Evolutionary conservation across 2,329 filamentous ascomycete genomes (phyloP), one percentile per base, ranked within the genome.

Genomic region (Arachnomyces sp.): DNA sequence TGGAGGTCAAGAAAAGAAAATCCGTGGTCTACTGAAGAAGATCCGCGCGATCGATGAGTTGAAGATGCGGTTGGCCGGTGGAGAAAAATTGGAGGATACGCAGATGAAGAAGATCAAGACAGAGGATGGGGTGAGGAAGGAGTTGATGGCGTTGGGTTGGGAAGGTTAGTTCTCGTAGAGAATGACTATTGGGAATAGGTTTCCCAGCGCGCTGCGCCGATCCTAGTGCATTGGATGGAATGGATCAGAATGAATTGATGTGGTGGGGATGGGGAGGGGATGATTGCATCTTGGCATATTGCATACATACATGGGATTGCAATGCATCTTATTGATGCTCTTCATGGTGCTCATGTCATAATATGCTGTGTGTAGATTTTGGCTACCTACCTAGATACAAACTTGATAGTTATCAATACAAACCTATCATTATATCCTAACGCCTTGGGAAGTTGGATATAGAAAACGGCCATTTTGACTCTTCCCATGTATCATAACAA

Each of bases 21-120:
- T 95, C 46, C 77, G 92, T 41, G 86, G 86, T 44, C 74, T 98
- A 47, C 75, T 95, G 62, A 98, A 98, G 78, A 98, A 98, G 76
- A 84, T 98, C 47, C 80, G 92, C 14, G 92, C 92, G 8, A 98
- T 98, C 58, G 92, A 98, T 60, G 92, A 98, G 61, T 71, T 98
- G 46, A 95, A 96, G 73, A 95, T 96, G 89, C 80, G 92, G 42
- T 80, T 89, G 51, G 92, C 90, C 2, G 82, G 84, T 28, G 90
- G 90, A 4, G 92, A 98, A 74, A 96, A 95, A 74, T 71, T 98
- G 45, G 92, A 98, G 69, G 90, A 95, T 58, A 98, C 92, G 25
- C 92, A 98, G 69, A 80, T 98, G 66, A 93, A 95, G 75, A 98
- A 98, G 77, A 98, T 98, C 54, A 77, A 79, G 41, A 96, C 88